A percentile compares a stretch with the other conserved stretches of the same genome.
Evolutionary conservation across 768 basidiomycete species (phyloP).

Genomic region (Gymnopilus dilepis): DNA sequence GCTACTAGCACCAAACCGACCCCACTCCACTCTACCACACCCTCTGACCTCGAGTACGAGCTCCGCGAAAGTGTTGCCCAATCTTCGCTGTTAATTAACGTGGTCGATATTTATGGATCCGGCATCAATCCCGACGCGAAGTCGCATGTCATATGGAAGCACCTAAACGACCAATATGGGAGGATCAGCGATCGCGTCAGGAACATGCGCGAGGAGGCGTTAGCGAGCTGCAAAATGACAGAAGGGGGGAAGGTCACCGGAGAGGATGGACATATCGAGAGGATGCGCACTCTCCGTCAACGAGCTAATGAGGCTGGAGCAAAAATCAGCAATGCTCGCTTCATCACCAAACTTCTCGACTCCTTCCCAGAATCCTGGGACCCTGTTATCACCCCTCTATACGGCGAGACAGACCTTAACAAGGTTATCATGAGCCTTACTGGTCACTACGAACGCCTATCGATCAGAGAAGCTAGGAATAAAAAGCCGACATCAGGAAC

Average conservation of each 20-base stretch:
- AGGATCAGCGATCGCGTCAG: constrained; percentile 4
- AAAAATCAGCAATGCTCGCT: constrained; percentile 7
- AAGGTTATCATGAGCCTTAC: constrained; percentile 16
- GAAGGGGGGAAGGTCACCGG: constrained; percentile 11
- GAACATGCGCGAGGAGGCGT: constrained; percentile 15
- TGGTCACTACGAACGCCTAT: constrained; percentile 12
- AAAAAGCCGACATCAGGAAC: too few relatives aligned
- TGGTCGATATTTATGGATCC: constrained; percentile 12
- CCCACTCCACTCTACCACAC: constrained; percentile 14
- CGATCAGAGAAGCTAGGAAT: neutral
- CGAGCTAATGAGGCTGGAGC: constrained; percentile 17
- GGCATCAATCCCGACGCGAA: constrained; percentile 8
- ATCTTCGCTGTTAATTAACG: constrained; percentile 17
- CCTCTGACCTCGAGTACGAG: constrained; percentile 14
- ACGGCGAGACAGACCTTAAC: constrained; percentile 8
- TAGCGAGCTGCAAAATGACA: constrained; percentile 7
- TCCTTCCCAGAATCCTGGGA: constrained; percentile 22
- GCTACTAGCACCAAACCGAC: constrained; percentile 2
- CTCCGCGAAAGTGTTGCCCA: constrained; percentile 16
- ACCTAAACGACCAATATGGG: constrained; percentile 14
- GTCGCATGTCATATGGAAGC: constrained; percentile 7
- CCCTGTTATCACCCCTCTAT: constrained; percentile 16
- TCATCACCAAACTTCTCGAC: constrained; percentile 19
- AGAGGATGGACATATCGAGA: constrained; percentile 9
- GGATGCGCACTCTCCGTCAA: constrained; percentile 10